Evolutionary conservation across 179 eudicot species (phyloP).

Genomic region (Drosera spatulata): DNA sequence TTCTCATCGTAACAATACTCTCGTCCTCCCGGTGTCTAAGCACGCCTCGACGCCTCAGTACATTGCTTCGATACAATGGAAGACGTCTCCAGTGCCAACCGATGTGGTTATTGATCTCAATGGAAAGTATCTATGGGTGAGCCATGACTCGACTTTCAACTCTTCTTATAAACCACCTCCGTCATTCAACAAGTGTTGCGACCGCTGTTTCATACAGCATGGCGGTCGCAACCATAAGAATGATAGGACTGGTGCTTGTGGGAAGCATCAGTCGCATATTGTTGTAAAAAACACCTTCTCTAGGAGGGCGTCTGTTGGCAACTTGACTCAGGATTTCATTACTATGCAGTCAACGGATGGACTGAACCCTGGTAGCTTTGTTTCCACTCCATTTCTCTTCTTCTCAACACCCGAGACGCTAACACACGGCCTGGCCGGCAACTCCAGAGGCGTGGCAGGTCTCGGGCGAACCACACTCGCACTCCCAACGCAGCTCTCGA

Average conservation of each 20-base stretch:
- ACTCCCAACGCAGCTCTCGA: constrained; percentile 13
- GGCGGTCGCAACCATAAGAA: background rate
- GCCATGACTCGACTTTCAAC: constrained; percentile 7
- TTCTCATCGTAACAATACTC: too few species aligned
- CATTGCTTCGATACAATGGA: constrained; percentile 6
- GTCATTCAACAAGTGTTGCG: constrained; percentile 9
- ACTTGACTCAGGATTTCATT: too few species aligned
- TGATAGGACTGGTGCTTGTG: background rate
- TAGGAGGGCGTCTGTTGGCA: background rate
- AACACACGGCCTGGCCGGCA: constrained; percentile 16
- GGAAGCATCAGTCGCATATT: background rate
- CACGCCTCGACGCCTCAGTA: constrained; percentile 14
- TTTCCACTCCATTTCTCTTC: background rate
- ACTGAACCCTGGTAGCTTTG: background rate
- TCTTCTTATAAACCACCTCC: constrained; percentile 10
- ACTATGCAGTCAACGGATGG: background rate
- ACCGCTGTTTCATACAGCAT: constrained; percentile 12
- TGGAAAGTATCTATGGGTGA: constrained; percentile 14
- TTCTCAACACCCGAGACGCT: too few species aligned
- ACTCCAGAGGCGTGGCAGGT: constrained; percentile 12
- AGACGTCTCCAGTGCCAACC: constrained; percentile 15
- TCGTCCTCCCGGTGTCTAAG: constrained; percentile 21
- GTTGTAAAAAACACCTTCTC: background rate
- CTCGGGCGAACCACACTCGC: too few species aligned
- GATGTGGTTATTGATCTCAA: constrained; percentile 12